Base-by-base conservation (phyloP, 2,329 filamentous ascomycete species). In the Trichophyton simii region DNA sequence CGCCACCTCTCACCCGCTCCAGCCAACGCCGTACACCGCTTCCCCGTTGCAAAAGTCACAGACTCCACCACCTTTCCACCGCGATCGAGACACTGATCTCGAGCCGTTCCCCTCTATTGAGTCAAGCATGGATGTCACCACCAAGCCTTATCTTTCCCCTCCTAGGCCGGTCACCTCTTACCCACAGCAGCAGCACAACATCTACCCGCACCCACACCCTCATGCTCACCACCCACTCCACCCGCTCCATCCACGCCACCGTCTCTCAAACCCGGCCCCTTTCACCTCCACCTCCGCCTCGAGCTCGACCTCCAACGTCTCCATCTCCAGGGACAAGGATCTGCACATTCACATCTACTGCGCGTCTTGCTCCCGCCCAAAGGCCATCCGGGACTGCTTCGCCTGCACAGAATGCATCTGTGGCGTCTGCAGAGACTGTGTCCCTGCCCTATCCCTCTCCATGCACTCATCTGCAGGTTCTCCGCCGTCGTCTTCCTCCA, bases 371-470 rank as follows among this genome's bases (percentile, higher is more conserved):
- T 85, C 89, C 65, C 84, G 87, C 42, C 79, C 91, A 18, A 91
- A 87, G 59, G 78, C 86, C 9, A 78, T 97, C 28, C 87, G 85
- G 69, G 88, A 92, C 68, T 94, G 89, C 38, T 96, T 91, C 70
- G 92, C 92, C 22, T 97, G 92, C 73, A 96, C 91, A 0, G 91
- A 96, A 73, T 97, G 94, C 73, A 95, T 97, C 65, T 95, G 90
- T 72, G 92, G 91, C 15, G 82, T 97, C 58, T 97, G 94, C 73
- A 84, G 87, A 65, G 85, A 90, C 63, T 97, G 92, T 69, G 22
- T 54, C 90, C 96, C 62, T 69, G 71, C 60, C 71, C 75, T 70
- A 76, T 77, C 66, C 73, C 77, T 59, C 70, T 54, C 50, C 22
- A 54, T 54, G 50, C 50, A 54, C 8, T 54, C 50, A 3, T 9